Conservation (phyloP, 108 stramenopile species). For the Nannochloropsis gaditana region DNA sequence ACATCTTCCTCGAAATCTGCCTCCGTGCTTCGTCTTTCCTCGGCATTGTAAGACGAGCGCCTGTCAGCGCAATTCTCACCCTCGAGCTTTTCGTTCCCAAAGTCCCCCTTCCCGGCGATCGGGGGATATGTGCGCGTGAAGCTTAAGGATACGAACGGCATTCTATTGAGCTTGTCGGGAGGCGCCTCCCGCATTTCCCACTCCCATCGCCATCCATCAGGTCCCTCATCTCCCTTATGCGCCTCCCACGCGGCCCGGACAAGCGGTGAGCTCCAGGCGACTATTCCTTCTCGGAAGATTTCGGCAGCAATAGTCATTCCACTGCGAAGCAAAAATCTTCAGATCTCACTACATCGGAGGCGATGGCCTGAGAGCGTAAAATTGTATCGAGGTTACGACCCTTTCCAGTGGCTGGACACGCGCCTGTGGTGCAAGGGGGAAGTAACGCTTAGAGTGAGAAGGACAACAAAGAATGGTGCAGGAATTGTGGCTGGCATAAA, state of each 20-base stretch:
- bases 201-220: slow-evolving; percentile 16
- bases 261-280: not conserved
- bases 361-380: no score
- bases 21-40: no score
- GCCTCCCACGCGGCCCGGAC: not conserved
- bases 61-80: no score
- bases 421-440: not conserved
- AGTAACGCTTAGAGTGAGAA: not conserved
- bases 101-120: no score
- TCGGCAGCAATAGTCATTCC: not conserved
- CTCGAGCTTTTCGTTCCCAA: no score
- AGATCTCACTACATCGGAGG: no score
- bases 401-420: not conserved
- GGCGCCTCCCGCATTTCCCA: not conserved
- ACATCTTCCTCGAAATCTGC: no score
- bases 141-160: not conserved
- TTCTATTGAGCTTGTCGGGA: not conserved
- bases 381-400: no score
- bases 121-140: not conserved
- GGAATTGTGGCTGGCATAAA: not conserved
- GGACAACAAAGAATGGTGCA: not conserved
- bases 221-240: not conserved
- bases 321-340: no score
- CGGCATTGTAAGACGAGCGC: no score
- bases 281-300: not conserved